Evolutionary conservation across 441 rosid species (phyloP), one percentile per base, ranked within the genome.

Genomic region (Gossypium schwendimanii): DNA sequence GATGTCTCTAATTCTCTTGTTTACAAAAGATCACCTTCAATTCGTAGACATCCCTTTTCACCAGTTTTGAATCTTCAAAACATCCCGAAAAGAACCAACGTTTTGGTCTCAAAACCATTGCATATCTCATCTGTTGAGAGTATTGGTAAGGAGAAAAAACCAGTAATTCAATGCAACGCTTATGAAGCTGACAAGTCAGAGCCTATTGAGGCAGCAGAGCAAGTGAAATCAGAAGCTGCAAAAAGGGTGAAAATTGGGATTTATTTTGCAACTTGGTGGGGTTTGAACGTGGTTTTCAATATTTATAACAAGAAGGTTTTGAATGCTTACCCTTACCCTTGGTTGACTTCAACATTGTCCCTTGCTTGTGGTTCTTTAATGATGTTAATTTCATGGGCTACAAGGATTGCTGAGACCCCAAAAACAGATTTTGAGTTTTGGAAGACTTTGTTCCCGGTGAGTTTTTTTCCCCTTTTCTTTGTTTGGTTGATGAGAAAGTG

Each of bases 231-330:
- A 9, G 93, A 83, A 73, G 88, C 81, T 11, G 90, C 84, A 1
- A 85, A 86, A 81, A 85, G 28, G 73, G 71, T 78, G 55, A 94
- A 90, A 85, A 92, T 94, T 71, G 94, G 97, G 64, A 75, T 86
- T 76, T 92, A 90, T 76, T 94, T 94, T 69, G 98, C 97, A 1
- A 87, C 90, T 0, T 92, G 97, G 97, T 94, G 97, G 97, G 93
- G 96, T 54, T 77, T 92, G 84, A 94, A 94, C 72, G 97, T 92
- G 41, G 94, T 92, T 31, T 94, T 94, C 83, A 90, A 92, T 71
- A 90, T 92, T 10, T 94, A 90, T 79, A 94, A 92, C 86, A 94
- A 94, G 89, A 94, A 92, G 87, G 97, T 94, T 6, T 75, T 94
- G 87, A 94, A 94, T 83, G 97, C 94, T 26, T 94, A 78, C 62